Percentiles rank a stretch among this genome's conserved stretches.
Conservation (phyloP, 2,329 filamentous ascomycete species). For the Blastomyces silverae region DNA sequence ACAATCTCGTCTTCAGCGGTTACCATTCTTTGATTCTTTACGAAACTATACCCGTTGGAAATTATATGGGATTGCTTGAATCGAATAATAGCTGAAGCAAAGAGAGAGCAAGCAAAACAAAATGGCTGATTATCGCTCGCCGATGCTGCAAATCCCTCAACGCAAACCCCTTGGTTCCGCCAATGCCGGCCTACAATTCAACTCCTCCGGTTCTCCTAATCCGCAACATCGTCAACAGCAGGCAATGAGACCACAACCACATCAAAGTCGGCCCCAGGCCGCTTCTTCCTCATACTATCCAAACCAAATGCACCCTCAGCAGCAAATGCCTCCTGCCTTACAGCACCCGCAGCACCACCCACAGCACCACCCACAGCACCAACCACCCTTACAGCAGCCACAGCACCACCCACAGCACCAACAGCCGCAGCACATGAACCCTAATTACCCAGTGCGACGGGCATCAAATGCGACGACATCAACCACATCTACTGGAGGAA, state of each 20-base stretch:
- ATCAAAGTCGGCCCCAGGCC: constrained; percentile 19
- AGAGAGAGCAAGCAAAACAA: background rate
- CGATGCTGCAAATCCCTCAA: constrained; percentile 20
- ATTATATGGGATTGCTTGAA: background rate
- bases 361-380: constrained; percentile 10
- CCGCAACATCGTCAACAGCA: constrained; percentile 10
- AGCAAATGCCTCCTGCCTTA: constrained; percentile 16
- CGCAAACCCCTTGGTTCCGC: constrained; percentile 20
- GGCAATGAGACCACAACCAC: constrained; percentile 12
- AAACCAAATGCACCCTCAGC: constrained; percentile 17
- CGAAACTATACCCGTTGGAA: background rate
- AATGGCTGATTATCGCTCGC: constrained; percentile 23
- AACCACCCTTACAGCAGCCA: constrained; percentile 12
- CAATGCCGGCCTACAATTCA: constrained; percentile 22
- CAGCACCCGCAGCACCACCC: constrained; percentile 15
- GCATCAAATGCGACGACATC: constrained; percentile 39
- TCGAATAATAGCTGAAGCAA: background rate
- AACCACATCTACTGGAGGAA: constrained; percentile 36
- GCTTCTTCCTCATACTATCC: constrained; percentile 20
- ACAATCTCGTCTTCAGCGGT: background rate
- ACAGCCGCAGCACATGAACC: constrained; percentile 10
- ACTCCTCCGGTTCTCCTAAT: constrained; percentile 13
- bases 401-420: constrained; percentile 12
- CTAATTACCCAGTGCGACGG: constrained; percentile 26
- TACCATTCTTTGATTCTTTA: background rate